Evolutionary conservation across 495 filamentous ascomycete genomes (phyloP), one percentile per base, ranked within the genome.

Genomic region (Bombardia bombarda): DNA sequence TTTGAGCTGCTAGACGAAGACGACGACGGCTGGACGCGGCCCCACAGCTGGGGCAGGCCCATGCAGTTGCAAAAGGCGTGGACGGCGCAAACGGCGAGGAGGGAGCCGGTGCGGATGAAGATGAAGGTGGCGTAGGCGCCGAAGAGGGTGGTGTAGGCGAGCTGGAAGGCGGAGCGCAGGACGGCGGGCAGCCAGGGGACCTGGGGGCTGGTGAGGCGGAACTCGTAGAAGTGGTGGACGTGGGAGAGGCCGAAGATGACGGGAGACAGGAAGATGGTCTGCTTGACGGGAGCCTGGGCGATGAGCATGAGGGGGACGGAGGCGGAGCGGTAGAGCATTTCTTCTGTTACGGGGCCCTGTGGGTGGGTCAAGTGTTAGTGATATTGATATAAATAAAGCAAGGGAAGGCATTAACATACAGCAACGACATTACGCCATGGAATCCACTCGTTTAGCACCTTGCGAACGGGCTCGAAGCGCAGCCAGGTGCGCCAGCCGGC

Each of bases 191-290:
- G 31, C 10, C 77, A 49, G 4, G 83, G 72, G 2, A 82, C 79
- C 47, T 78, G 68, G 13, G 90, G 87, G 55, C 95, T 77, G 1
- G 81, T 84, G 8, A 94, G 67, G 23, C 80, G 78, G 67, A 90
- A 96, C 66, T 98, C 92, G 66, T 95, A 95, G 62, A 89, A 87
- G 66, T 97, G 92, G 63, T 98, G 90, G 21, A 95, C 62, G 67
- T 98, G 92, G 9, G 90, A 87, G 38, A 98, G 84, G 42, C 93
- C 92, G 60, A 98, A 98, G 63, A 94, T 85, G 8, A 97, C 63
- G 2, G 92, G 92, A 0, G 85, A 80, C 7, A 86, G 59, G 61
- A 92, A 87, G 53, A 95, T 72, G 50, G 86, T 80, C 4, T 64
- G 67, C 0, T 61, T 62, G 2, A 79, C 61, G 3, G 75, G 65